phyloP scores from a whole-genome alignment of 129 eudicot genomes.

The Arctium lappa region DNA sequence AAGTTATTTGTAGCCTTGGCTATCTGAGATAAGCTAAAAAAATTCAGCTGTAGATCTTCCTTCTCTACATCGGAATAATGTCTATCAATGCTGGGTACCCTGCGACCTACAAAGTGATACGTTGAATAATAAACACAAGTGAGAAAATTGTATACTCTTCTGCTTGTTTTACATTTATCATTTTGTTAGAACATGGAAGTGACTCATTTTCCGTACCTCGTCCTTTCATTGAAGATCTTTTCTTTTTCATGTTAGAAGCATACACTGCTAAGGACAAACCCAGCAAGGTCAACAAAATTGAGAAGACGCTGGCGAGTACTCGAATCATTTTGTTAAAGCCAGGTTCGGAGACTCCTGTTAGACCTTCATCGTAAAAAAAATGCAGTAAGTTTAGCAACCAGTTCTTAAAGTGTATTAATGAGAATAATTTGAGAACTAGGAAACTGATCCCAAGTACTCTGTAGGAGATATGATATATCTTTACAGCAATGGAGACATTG shows the following conservation, averaged over 20 bases:
- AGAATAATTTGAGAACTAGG: not conserved
- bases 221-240: constrained; percentile 2
- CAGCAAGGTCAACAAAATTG: not conserved
- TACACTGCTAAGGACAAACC: not conserved
- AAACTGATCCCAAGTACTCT: too few species aligned
- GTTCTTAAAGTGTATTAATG: not conserved
- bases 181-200: too few species aligned
- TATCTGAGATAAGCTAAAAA: constrained; percentile 1
- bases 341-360: not conserved
- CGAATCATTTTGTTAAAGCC: not conserved
- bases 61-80: not conserved
- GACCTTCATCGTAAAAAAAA: not conserved
- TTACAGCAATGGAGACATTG: too few species aligned
- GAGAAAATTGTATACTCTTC: not conserved
- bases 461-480: too few species aligned
- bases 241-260: not conserved
- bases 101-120: not conserved
- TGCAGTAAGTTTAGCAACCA: not conserved
- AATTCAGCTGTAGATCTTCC: constrained; percentile 22
- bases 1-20: constrained; percentile 19
- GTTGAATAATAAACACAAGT: not conserved
- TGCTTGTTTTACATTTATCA: not conserved
- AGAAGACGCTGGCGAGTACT: not conserved
- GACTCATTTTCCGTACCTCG: not conserved
- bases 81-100: not conserved